Percentiles rank a stretch among this genome's conserved stretches.
Conservation (phyloP, 1,284 basidiomycete genomes). For the Cryptococcus jaspeensis region DNA sequence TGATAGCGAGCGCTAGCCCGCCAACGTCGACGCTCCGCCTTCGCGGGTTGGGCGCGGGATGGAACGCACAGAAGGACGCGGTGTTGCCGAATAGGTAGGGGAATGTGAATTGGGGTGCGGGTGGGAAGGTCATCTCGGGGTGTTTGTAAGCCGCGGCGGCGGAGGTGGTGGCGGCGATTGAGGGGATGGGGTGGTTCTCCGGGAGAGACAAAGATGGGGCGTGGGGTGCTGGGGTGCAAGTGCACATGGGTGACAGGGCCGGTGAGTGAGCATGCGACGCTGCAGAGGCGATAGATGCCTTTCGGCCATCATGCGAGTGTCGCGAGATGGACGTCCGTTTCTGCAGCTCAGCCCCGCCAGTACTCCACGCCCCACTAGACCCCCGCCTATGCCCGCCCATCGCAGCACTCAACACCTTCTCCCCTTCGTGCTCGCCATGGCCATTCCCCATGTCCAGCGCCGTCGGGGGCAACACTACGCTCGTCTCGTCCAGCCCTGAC, state of each 20-base stretch:
- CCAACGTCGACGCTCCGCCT: conserved; percentile 79
- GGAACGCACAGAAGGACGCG: background rate
- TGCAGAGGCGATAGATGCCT: background rate
- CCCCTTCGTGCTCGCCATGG: conserved; percentile 37
- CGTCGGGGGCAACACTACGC: conserved; percentile 43
- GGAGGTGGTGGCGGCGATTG: background rate
- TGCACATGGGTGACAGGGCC: background rate
- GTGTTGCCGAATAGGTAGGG: conserved; percentile 4
- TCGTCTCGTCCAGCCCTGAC: conserved; percentile 3
- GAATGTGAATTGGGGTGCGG: conserved; percentile 4
- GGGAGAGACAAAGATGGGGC: too few relatives aligned
- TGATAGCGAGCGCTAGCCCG: conserved; percentile 73
- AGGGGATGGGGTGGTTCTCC: too few relatives aligned
- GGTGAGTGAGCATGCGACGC: background rate
- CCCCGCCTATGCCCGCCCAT: conserved; percentile 9
- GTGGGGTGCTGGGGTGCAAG: too few relatives aligned
- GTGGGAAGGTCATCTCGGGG: background rate
- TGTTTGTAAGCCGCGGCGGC: background rate
- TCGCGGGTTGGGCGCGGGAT: conserved; percentile 36
- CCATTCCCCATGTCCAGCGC: conserved; percentile 35
- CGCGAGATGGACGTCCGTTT: conserved; percentile 5
- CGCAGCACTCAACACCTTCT: conserved; percentile 32
- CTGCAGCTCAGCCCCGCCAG: background rate
- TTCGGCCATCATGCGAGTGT: background rate
- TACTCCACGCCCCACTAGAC: conserved; percentile 10